Evolutionary conservation across 2,329 filamentous ascomycete species (phyloP), one percentile per base, ranked within the genome.

Genomic region (Hymenoscyphus repandus): DNA sequence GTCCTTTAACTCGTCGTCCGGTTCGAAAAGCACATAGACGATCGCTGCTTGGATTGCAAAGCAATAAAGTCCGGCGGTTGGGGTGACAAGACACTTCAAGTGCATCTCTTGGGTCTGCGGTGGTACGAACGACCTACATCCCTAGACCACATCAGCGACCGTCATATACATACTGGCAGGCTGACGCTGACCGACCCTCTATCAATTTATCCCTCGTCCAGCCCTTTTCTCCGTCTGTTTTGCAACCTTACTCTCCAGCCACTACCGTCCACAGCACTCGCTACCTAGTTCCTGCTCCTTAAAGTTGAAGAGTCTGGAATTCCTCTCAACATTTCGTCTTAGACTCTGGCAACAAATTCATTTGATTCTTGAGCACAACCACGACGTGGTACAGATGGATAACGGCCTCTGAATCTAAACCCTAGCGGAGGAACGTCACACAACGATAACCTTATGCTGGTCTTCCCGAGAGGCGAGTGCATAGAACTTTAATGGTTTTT

Each of bases 261-360:
- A 49, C 18, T 31, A 45, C 42, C 44, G 34, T 48, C 54, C 43
- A 52, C 55, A 55, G 55, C 56, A 44, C 55, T 58, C 58, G 45
- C 56, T 63, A 61, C 62, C 34, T 37, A 3, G 34, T 60, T 52
- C 33, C 62, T 62, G 56, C 63, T 52, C 50, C 52, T 50, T 49
- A 51, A 60, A 63, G 60, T 62, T 58, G 64, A 63, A 66, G 68
- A 58, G 60, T 68, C 66, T 64, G 68, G 65, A 56, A 68, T 69
- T 69, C 64, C 68, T 68, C 64, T 57, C 47, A 46, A 17, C 30
- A 32, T 53, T 50, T 53, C 40, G 34, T 38, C 42, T 47, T 45
- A 27, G 40, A 51, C 18, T 43, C 45, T 51, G 30, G 7, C 9
- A 20, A 9, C 17, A 12, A 36, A 15, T 12, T 46, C 20, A 12